These are phyloP conservation scores for Panaeolus papilionaceus DNA, from an alignment of 768 basidiomycete species.

Conservation along the genomic window DNA sequence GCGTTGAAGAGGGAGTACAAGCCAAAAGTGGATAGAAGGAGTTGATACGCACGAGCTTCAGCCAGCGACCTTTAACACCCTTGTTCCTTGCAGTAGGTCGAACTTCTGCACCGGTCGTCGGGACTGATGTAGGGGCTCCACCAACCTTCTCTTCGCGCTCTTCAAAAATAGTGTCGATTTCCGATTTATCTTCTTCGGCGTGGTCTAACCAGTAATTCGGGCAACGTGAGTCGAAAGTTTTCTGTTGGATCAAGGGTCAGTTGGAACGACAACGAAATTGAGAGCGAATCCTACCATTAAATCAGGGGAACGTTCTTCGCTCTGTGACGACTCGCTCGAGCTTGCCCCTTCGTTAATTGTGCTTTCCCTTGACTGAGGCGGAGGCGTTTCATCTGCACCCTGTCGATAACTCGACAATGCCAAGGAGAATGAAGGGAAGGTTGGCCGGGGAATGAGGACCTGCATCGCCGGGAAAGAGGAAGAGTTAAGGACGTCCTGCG, in stretches of 20 bases:
- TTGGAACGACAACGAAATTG: not conserved
- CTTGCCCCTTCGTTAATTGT: not conserved
- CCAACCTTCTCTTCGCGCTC: conserved; percentile 16
- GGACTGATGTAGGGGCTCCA: conserved; percentile 5
- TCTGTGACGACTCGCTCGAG: conserved; percentile 15
- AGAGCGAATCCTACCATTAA: conserved; percentile 23
- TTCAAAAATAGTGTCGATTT: conserved; percentile 29
- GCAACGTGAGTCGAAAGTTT: conserved; percentile 25
- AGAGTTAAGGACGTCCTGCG: not conserved
- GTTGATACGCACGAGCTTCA: conserved; percentile 13
- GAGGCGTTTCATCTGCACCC: not conserved
- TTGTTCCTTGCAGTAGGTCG: not conserved
- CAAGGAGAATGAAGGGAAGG: conserved; percentile 29
- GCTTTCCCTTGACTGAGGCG: conserved; percentile 5
- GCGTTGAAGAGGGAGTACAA: not conserved
- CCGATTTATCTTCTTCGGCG: conserved; percentile 25
- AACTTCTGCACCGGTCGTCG: not conserved
- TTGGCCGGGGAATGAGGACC: conserved; percentile 23
- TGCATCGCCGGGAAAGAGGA: not conserved
- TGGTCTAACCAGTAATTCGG: conserved; percentile 16
- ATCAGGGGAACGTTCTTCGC: conserved; percentile 16
- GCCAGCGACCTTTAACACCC: not conserved
- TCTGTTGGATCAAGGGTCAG: conserved; percentile 14
- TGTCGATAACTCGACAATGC: conserved; percentile 21
- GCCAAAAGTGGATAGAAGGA: conserved; percentile 15